Percentiles rank a stretch among this genome's conserved stretches.
Conservation (phyloP, 1,284 basidiomycete species). For the Taiwanofungus camphoratus region DNA sequence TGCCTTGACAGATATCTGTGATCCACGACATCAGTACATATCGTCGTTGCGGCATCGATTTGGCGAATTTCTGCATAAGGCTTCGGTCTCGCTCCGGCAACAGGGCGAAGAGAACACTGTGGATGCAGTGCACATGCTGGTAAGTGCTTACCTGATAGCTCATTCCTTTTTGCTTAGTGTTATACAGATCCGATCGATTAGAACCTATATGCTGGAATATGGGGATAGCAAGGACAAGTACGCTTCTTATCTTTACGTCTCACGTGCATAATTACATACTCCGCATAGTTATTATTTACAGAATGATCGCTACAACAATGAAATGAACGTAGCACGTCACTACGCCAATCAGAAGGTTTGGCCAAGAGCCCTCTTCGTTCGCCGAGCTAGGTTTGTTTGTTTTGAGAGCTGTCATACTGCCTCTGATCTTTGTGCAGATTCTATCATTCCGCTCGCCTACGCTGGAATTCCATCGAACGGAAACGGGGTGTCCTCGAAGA, state of each 20-base stretch:
- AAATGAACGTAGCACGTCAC: slow-evolving; percentile 57
- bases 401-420: neutral
- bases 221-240: slow-evolving; percentile 65
- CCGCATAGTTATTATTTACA: slow-evolving; percentile 51
- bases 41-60: slow-evolving; percentile 56
- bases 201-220: slow-evolving; percentile 65
- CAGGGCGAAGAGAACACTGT: slow-evolving; percentile 86
- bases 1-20: slow-evolving; percentile 60
- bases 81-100: slow-evolving; percentile 60
- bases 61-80: slow-evolving; percentile 66
- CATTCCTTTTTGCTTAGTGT: neutral
- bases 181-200: slow-evolving; percentile 52
- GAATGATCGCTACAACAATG: slow-evolving; percentile 53
- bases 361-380: slow-evolving; percentile 63
- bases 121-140: slow-evolving; percentile 72
- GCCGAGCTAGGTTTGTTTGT: slow-evolving; percentile 49
- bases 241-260: slow-evolving; percentile 6
- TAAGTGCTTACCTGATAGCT: slow-evolving; percentile 28
- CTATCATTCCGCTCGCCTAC: slow-evolving; percentile 62
- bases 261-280: too few species aligned
- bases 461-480: slow-evolving; percentile 72
- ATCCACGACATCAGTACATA: slow-evolving; percentile 67
- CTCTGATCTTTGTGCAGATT: slow-evolving; percentile 32
- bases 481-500: slow-evolving; percentile 70
- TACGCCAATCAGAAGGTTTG: slow-evolving; percentile 67